Base-by-base conservation (phyloP, 257 asterid species). In the Solanum etuberosum region DNA sequence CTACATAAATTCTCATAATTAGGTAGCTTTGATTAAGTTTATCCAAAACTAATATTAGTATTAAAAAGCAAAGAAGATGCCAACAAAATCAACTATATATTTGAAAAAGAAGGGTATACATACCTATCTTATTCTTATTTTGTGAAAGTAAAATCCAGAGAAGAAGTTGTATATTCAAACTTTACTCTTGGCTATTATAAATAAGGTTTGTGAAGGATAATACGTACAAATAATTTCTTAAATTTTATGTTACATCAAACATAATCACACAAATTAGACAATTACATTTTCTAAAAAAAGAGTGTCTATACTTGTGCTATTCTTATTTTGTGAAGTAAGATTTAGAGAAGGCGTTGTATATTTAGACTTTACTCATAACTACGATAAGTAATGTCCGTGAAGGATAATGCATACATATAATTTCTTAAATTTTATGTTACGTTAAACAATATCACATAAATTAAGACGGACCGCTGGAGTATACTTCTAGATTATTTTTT, bases 391-490 rank as follows among this genome's bases (percentile, higher is more conserved):
- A 2, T 8, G 13, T 21, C 6, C 5, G 68, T 21, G 14, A 5
- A 59, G 1, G 27, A 0, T 23, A 4, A 10, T 23, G 14, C 2
- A 21, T 23, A 23, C 5, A 59, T 21, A 9, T 59, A 23, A 23
- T 59, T 59, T 59, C 13, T 59, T 1, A 23, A 54, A 1, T 57
- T 21, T 57, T 57, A 57, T 57, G 12, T 3, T 57, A 57, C 13
- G 4, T 21, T 1, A 9, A 9, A 61, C 0, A 61, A 23, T 10
- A 1, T 61, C 6, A 61, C 1, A 61, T 23, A 23, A 61, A 61
- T 61, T 23, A 4, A 23, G 0, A 59, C 1, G 3, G 0, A 23
- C 9, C 0, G 13, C 0, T 4, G 6, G 14, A 61, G 14, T 61
- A 61, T 9, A 23, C 7, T 61, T 61, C 15, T 9, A 61, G 31